Conservation (phyloP, 805 yeast genomes). For the Metschnikowia orientalis region DNA sequence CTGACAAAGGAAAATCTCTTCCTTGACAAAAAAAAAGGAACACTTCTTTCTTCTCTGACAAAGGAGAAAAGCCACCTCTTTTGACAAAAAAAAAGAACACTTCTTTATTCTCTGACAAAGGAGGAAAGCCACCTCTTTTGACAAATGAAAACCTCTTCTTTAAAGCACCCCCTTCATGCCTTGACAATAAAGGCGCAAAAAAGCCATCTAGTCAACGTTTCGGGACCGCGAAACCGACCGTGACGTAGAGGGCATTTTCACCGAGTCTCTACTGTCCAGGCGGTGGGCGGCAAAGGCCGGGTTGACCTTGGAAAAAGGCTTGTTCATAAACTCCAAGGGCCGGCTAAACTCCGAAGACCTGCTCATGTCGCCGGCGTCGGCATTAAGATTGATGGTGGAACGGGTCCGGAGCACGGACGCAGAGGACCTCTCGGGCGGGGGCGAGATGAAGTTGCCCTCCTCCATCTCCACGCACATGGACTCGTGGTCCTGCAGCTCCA, state of each 20-base stretch:
- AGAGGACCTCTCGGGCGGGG: slow-evolving; percentile 14
- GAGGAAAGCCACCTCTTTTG: too few relatives aligned
- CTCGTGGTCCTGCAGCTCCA: slow-evolving; percentile 19
- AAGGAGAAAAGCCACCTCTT: too few relatives aligned
- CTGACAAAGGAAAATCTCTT: too few relatives aligned
- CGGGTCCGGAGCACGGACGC: slow-evolving; percentile 34
- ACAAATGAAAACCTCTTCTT: too few relatives aligned
- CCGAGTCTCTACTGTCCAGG: slow-evolving; percentile 14
- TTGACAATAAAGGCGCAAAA: too few relatives aligned
- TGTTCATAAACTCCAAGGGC: slow-evolving; percentile 29
- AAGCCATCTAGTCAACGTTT: slow-evolving; percentile 1
- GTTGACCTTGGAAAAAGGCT: slow-evolving; percentile 25
- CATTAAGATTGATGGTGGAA: slow-evolving; percentile 29
- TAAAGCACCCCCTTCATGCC: too few relatives aligned
- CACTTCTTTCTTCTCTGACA: too few relatives aligned
- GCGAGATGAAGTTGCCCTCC: slow-evolving; percentile 28
- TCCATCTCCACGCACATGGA: slow-evolving; percentile 27
- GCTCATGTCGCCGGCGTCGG: slow-evolving; percentile 7
- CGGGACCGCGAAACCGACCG: slow-evolving; percentile 8
- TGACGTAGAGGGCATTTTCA: slow-evolving; percentile 10
- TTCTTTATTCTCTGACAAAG: too few relatives aligned
- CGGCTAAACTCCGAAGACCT: slow-evolving; percentile 4
- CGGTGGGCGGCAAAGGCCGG: slow-evolving; percentile 9
- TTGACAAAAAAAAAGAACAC: too few relatives aligned
- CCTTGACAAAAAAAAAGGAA: too few relatives aligned